Evolutionary conservation across 208 protist genomes (phyloP).

Genomic region (Borovskyia barvae): DNA sequence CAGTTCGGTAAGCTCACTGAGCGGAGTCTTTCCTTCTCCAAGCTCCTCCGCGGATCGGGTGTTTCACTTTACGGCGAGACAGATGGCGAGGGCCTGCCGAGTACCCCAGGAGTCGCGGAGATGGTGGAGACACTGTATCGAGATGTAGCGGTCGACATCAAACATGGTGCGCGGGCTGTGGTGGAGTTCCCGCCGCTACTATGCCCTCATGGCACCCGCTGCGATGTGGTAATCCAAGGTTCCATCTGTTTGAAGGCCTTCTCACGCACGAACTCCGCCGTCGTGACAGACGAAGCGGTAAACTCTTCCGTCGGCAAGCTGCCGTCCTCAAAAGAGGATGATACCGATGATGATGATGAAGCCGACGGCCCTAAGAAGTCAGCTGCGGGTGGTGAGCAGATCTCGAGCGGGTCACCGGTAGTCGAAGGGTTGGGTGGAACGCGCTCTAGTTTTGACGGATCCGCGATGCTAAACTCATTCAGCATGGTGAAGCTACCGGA

Average conservation of each 20-base stretch:
- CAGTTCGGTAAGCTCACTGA: slow-evolving; percentile 56
- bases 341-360: slow-evolving; percentile 9
- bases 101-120: slow-evolving; percentile 30
- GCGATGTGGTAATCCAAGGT: slow-evolving; percentile 68
- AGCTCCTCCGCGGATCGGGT: slow-evolving; percentile 46
- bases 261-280: slow-evolving; percentile 38
- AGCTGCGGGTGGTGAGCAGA: not conserved
- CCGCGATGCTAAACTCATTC: slow-evolving; percentile 52
- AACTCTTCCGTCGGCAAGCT: not conserved
- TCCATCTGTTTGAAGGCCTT: slow-evolving; percentile 71
- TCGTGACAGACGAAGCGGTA: slow-evolving; percentile 7
- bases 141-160: slow-evolving; percentile 60
- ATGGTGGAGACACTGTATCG: slow-evolving; percentile 89
- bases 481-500: slow-evolving; percentile 37
- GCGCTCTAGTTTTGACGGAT: slow-evolving; percentile 24
- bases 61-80: slow-evolving; percentile 10
- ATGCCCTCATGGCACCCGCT: slow-evolving; percentile 65
- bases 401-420: not conserved
- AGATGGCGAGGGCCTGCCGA: slow-evolving; percentile 24
- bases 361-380: not conserved
- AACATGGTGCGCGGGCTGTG: slow-evolving; percentile 45
- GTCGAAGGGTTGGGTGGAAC: not conserved
- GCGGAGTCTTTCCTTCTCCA: slow-evolving; percentile 44
- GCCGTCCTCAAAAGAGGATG: not conserved
- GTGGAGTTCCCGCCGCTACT: slow-evolving; percentile 69